phyloP scores from a whole-genome alignment of 345 rosid species.

The Gossypium anomalum region DNA sequence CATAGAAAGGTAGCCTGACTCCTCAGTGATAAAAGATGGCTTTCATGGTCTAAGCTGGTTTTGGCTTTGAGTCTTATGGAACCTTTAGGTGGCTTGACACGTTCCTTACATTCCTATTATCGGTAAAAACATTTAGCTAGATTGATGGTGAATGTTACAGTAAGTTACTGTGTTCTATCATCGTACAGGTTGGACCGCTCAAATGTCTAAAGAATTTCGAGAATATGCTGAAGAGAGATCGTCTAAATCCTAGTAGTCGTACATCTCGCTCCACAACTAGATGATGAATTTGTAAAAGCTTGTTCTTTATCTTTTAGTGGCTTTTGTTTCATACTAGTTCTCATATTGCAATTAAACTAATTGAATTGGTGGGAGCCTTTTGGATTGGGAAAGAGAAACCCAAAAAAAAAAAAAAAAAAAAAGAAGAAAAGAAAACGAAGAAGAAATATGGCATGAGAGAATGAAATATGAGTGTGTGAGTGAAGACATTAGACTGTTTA shows the following conservation, averaged over 20 bases:
- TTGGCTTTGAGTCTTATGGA: neutral
- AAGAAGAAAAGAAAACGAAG: neutral
- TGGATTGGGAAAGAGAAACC: neutral
- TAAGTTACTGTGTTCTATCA: neutral
- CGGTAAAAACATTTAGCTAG: neutral
- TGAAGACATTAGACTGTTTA: neutral
- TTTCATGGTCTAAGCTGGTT: neutral
- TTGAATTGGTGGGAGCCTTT: neutral
- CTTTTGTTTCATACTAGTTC: neutral
- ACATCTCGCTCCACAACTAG: conserved; percentile 49
- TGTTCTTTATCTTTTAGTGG: neutral
- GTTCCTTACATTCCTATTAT: neutral
- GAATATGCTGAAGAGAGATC: conserved; percentile 40
- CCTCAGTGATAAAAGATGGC: neutral
- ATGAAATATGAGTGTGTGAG: neutral
- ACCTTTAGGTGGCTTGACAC: neutral
- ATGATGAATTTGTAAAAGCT: conserved; percentile 19
- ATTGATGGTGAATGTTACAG: neutral
- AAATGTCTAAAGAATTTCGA: conserved; percentile 46
- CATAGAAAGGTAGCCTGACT: neutral
- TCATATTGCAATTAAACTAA: neutral
- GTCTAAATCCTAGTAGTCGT: conserved; percentile 47
- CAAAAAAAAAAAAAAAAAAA: no score
- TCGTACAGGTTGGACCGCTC: conserved; percentile 42
- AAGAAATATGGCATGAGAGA: neutral